Percentiles rank a stretch among this genome's conserved stretches.
Evolutionary conservation across 2,329 filamentous ascomycete species (phyloP).

Genomic region (Coniochaeta sp.): DNA sequence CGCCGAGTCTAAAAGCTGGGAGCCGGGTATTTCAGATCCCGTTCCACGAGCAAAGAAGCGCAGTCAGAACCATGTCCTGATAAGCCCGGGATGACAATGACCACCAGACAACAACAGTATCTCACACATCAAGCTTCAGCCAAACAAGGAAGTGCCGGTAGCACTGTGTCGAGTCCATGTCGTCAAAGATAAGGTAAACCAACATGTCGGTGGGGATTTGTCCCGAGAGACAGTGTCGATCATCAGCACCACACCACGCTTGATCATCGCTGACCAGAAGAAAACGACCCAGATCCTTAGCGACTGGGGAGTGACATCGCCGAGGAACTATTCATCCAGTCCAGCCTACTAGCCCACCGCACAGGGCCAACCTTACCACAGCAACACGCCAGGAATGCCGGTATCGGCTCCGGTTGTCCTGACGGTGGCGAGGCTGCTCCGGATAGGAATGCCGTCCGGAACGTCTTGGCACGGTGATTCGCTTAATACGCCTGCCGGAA

Average conservation of each 20-base stretch:
- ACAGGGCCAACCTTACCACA: background rate
- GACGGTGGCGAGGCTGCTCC: background rate
- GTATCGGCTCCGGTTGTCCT: slow-evolving; percentile 2
- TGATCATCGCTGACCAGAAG: no score
- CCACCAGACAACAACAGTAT: background rate
- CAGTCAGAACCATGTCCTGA: no score
- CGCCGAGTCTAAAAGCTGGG: no score
- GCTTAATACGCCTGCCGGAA: no score
- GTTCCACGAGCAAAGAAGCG: no score
- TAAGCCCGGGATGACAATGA: no score
- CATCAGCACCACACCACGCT: background rate
- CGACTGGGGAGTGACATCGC: background rate
- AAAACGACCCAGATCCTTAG: no score
- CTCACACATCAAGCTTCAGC: background rate
- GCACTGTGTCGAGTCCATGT: background rate
- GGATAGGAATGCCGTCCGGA: background rate
- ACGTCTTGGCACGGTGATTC: no score
- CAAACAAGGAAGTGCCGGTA: slow-evolving; percentile 1
- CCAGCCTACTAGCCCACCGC: background rate
- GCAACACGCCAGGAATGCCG: no score
- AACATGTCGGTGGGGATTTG: background rate
- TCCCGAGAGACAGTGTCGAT: background rate
- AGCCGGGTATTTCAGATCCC: no score
- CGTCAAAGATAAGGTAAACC: background rate
- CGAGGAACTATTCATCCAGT: background rate